These are phyloP conservation scores for Populus euphratica DNA, from an alignment of 345 rosid genomes.

Conservation along the genomic window DNA sequence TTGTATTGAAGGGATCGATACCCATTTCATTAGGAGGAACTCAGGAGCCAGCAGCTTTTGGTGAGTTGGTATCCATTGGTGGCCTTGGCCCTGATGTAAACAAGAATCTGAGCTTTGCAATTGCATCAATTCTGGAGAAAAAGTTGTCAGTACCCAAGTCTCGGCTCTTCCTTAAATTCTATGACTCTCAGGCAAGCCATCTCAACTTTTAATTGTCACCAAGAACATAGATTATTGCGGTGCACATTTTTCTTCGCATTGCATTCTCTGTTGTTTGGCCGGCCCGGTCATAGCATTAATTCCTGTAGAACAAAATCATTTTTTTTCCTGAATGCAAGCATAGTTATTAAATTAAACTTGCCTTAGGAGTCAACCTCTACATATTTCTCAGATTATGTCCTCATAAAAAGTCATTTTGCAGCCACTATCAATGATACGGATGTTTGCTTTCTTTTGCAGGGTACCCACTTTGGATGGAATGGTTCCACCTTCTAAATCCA, in stretches of 20 bases:
- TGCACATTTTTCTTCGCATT: constrained; percentile 43
- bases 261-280: constrained; percentile 81
- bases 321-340: constrained; percentile 15
- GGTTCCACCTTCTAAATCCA: constrained; percentile 69
- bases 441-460: constrained; percentile 45
- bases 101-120: constrained; percentile 77
- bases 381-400: not conserved
- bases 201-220: constrained; percentile 11
- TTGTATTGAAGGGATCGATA: constrained; percentile 97
- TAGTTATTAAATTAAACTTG: not conserved
- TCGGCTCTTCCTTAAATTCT: constrained; percentile 81
- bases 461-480: constrained; percentile 92
- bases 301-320: constrained; percentile 40
- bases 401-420: not conserved
- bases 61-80: constrained; percentile 89
- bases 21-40: constrained; percentile 89
- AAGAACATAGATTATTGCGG: constrained; percentile 20
- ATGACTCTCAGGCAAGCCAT: constrained; percentile 73
- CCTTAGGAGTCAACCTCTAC: constrained; percentile 1
- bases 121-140: constrained; percentile 67
- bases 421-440: not conserved
- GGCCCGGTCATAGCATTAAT: constrained; percentile 87
- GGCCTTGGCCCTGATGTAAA: constrained; percentile 77
- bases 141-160: constrained; percentile 81
- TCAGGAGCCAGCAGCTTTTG: constrained; percentile 93